phyloP scores from a whole-genome alignment of 2,329 filamentous ascomycete species.

The Fusarium duplospermum region DNA sequence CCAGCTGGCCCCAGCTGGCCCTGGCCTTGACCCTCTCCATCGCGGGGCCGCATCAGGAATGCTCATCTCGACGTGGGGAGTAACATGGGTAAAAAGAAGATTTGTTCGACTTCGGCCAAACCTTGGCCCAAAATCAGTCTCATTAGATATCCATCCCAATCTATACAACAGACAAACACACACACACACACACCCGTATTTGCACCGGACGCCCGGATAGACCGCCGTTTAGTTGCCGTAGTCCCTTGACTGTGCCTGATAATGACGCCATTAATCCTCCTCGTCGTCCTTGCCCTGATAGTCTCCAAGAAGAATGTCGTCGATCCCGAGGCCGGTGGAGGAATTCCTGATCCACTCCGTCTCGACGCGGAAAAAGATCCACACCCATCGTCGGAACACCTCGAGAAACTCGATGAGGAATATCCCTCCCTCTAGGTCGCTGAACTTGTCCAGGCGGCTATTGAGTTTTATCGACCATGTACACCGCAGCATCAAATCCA shows the following conservation, averaged over 20 bases:
- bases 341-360: slow-evolving; percentile 84
- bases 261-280: slow-evolving; percentile 46
- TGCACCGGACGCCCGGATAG: slow-evolving; percentile 24
- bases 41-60: slow-evolving; percentile 11
- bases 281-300: slow-evolving; percentile 70
- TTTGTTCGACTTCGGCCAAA: slow-evolving; percentile 11
- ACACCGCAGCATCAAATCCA: slow-evolving; percentile 86
- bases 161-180: slow-evolving; percentile 27
- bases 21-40: not conserved
- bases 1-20: not conserved
- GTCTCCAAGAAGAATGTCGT: slow-evolving; percentile 82
- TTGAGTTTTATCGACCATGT: slow-evolving; percentile 93
- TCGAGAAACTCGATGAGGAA: slow-evolving; percentile 90
- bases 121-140: slow-evolving; percentile 24
- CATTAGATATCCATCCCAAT: slow-evolving; percentile 29
- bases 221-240: slow-evolving; percentile 17
- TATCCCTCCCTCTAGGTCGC: slow-evolving; percentile 88
- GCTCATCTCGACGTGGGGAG: not conserved
- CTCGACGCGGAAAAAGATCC: slow-evolving; percentile 96
- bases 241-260: not conserved
- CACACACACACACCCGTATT: slow-evolving; percentile 1
- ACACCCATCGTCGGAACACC: slow-evolving; percentile 90
- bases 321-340: slow-evolving; percentile 64
- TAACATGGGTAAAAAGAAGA: slow-evolving; percentile 1
- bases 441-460: slow-evolving; percentile 83